These are phyloP conservation scores for Chlorella variabilis DNA, from an alignment of 163 green algal genomes.

Conservation along the genomic window DNA sequence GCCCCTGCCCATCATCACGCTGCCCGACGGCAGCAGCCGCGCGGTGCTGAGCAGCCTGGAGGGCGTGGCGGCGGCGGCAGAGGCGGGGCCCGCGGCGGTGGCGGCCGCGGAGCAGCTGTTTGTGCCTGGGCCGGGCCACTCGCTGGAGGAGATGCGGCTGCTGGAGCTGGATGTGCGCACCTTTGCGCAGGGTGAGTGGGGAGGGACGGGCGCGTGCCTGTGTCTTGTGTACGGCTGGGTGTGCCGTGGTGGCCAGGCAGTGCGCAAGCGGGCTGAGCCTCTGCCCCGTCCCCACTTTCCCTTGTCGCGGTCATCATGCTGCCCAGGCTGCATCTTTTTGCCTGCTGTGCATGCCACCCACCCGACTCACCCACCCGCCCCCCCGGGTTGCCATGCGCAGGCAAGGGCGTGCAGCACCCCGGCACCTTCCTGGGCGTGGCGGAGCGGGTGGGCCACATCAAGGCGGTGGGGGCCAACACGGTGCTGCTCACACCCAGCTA, in stretches of 20 bases:
- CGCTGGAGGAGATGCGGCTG: slow-evolving; percentile 50
- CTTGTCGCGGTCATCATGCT: too few species aligned
- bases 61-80: not conserved
- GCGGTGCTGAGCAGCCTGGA: slow-evolving; percentile 47
- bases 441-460: slow-evolving; percentile 41
- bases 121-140: slow-evolving; percentile 1
- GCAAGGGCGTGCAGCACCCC: slow-evolving; percentile 39
- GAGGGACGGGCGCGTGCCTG: not conserved
- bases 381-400: too few species aligned
- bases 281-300: too few species aligned
- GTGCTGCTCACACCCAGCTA: slow-evolving; percentile 53
- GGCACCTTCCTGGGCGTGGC: slow-evolving; percentile 57
- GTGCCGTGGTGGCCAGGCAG: too few species aligned
- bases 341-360: too few species aligned
- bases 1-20: slow-evolving; percentile 8
- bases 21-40: not conserved
- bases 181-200: slow-evolving; percentile 37
- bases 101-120: not conserved
- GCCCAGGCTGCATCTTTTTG: too few species aligned
- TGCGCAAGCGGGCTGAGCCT: too few species aligned
- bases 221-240: too few species aligned
- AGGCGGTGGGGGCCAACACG: slow-evolving; percentile 47
- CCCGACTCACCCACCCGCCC: too few species aligned
- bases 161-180: slow-evolving; percentile 58
- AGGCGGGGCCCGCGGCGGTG: not conserved